Base-by-base conservation (phyloP, 257 asterid genomes). In the Prunella vulgaris region DNA sequence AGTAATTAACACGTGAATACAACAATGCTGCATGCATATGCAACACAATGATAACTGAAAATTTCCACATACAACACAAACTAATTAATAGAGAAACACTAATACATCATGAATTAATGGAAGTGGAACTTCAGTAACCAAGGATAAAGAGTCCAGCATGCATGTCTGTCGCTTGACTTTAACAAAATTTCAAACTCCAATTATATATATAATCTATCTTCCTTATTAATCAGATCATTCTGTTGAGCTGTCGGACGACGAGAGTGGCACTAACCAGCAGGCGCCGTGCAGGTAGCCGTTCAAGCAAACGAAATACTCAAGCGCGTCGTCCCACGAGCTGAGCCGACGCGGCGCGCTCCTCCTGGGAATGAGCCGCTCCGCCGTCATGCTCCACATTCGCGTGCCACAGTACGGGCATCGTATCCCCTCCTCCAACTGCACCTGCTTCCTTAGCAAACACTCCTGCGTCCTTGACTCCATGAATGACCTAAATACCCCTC, bases 361-460 rank as follows among this genome's bases (percentile, higher is more conserved):
- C 79, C 78, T 79, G 1, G 96, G 95, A n/a, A 89, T 66, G 21
- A 92, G 80, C 42, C 85, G 80, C 30, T 95, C 97, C 64, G 89
- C 86, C 60, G 90, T 80, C 97, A 92, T 90, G 72, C 97, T 92
- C 98, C 98, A 92, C 18, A 86, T 83, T 1, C 98, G 79, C 12
- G 88, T 77, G 57, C 90, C 86, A 48, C 97, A 92, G 46, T 84
- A 92, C n/a, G 95, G 93, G 37, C 97, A 92, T 40, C 87, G 54
- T 20, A 80, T 37, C 48, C 58, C 69, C 0, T 70, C 88, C 78
- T 86, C 97, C 24, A 90, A 84, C 54, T 71, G 79, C 53, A 75
- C 90, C 64, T 64, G 85, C 66, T 86, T 74, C 60, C 83, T 18
- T 0, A 92, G 77, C 81, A 92, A 37, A 59, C 78, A 76, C 33